Evolutionary conservation across 176 grass and related monocot species (phyloP).

Genomic region (Rhynchospora breviuscula): DNA sequence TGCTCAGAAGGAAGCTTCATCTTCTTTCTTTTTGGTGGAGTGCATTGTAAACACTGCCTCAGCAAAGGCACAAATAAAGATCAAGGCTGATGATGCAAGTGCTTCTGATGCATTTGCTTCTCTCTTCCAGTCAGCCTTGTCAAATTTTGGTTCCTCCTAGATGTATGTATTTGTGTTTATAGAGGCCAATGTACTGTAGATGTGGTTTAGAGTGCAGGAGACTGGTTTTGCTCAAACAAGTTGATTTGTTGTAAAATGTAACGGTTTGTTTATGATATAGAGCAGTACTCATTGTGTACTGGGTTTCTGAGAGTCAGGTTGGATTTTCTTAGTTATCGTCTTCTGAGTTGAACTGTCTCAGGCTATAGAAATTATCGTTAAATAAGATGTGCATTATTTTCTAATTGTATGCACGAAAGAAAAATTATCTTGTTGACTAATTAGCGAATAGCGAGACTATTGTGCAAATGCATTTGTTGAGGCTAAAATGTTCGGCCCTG

Average conservation of each 20-base stretch:
- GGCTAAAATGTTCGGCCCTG: not conserved
- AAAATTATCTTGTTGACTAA: not conserved
- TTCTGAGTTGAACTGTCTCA: not conserved
- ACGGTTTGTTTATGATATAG: not conserved
- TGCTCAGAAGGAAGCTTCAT: slow-evolving; percentile 66
- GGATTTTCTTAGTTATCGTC: not conserved
- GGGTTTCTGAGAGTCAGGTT: not conserved
- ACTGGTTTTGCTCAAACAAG: slow-evolving; percentile 1
- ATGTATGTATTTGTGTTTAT: slow-evolving; percentile 4
- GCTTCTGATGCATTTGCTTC: slow-evolving; percentile 56
- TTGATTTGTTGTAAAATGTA: slow-evolving; percentile 13
- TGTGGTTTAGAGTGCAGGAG: not conserved
- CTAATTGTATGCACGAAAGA: not conserved
- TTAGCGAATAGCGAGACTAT: not conserved
- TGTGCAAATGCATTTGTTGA: not conserved
- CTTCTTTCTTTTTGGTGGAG: slow-evolving; percentile 83
- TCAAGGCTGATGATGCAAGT: slow-evolving; percentile 79
- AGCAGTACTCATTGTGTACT: not conserved
- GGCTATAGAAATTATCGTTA: not conserved
- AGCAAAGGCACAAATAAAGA: slow-evolving; percentile 76
- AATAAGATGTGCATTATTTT: not conserved
- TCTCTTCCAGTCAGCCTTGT: slow-evolving; percentile 66
- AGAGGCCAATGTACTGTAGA: not conserved
- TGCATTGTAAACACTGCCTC: slow-evolving; percentile 88
- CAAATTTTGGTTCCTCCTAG: slow-evolving; percentile 52